Percentiles rank a stretch among this genome's conserved stretches.
Conservation (phyloP, 1,139 yeast species). For the Saccharomycopsis crataegensis region DNA sequence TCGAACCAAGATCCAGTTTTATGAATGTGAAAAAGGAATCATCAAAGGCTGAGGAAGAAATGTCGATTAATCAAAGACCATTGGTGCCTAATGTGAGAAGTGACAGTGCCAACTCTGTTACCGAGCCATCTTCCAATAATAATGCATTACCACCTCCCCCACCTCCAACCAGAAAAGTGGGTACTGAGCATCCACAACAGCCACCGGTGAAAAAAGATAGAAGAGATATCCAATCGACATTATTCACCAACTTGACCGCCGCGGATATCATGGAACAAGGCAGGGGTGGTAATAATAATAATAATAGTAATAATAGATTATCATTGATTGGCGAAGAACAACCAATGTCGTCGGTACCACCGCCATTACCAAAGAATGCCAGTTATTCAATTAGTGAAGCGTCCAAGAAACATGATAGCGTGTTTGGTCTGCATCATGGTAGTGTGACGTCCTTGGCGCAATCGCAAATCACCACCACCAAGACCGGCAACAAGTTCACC, state of each 20-base stretch:
- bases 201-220: constrained; percentile 27
- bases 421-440: constrained; percentile 2
- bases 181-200: constrained; percentile 2
- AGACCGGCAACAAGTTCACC: constrained; percentile 10
- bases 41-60: constrained; percentile 1
- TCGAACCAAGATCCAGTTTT: constrained; percentile 10
- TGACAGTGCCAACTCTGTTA: neutral
- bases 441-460: constrained; percentile 6
- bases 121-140: constrained; percentile 1
- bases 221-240: constrained; percentile 45
- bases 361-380: constrained; percentile 19
- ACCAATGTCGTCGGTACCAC: constrained; percentile 4
- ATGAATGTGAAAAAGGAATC: neutral
- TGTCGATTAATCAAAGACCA: constrained; percentile 18
- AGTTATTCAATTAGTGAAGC: constrained; percentile 13
- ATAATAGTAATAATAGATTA: constrained; percentile 22
- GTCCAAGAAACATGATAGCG: neutral
- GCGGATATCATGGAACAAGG: constrained; percentile 28
- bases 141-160: constrained; percentile 15
- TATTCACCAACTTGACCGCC: constrained; percentile 44
- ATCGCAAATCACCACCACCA: constrained; percentile 10
- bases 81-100: constrained; percentile 12
- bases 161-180: constrained; percentile 13
- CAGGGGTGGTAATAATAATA: constrained; percentile 12
- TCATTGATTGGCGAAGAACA: constrained; percentile 13